phyloP scores from a whole-genome alignment of 2,329 filamentous ascomycete species.

The Metarhizium sp. region DNA sequence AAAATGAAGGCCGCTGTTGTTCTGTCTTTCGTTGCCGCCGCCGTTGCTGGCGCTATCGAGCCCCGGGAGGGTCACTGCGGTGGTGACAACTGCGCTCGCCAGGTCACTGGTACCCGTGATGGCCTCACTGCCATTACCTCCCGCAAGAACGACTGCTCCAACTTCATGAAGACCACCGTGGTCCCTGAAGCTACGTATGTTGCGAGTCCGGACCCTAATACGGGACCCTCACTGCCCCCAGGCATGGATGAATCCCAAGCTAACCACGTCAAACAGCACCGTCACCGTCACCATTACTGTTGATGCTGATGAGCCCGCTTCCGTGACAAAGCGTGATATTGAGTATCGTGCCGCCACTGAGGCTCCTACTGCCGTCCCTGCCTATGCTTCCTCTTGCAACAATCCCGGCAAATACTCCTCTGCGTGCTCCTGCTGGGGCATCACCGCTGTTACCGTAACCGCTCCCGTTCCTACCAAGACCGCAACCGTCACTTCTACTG shows the following conservation, averaged over 20 bases:
- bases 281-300: slow-evolving; percentile 30
- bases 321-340: slow-evolving; percentile 18
- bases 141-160: slow-evolving; percentile 30
- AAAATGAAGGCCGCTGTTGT: slow-evolving; percentile 32
- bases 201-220: background rate
- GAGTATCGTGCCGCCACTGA: slow-evolving; percentile 22
- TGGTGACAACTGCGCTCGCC: slow-evolving; percentile 38
- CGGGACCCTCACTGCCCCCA: background rate
- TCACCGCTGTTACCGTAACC: slow-evolving; percentile 29
- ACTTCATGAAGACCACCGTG: slow-evolving; percentile 30
- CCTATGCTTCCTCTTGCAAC: slow-evolving; percentile 30
- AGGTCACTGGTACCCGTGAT: slow-evolving; percentile 32
- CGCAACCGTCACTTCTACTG: slow-evolving; percentile 30
- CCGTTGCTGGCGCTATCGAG: slow-evolving; percentile 25
- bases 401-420: slow-evolving; percentile 26
- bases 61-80: slow-evolving; percentile 23
- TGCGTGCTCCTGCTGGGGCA: slow-evolving; percentile 35
- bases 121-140: slow-evolving; percentile 23
- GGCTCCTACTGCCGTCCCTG: slow-evolving; percentile 23
- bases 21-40: slow-evolving; percentile 27
- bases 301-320: slow-evolving; percentile 19
- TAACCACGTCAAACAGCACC: slow-evolving; percentile 12
- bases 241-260: background rate
- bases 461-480: slow-evolving; percentile 29
- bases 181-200: slow-evolving; percentile 31